Evolutionary conservation across 495 filamentous ascomycete species (phyloP).

Genomic region (Daldinia bambusicola): DNA sequence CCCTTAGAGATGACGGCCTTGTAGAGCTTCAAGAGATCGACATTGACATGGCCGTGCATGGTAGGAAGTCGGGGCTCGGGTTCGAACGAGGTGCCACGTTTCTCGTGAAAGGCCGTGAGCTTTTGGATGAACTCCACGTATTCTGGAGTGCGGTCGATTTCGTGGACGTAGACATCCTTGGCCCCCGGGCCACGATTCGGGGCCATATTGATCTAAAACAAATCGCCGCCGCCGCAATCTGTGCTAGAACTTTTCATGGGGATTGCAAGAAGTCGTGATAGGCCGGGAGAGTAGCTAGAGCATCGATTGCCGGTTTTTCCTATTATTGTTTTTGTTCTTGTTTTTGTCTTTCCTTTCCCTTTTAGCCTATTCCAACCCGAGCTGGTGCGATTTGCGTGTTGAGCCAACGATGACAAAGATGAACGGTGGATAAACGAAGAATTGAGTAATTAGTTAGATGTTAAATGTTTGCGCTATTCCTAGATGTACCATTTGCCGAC

Average conservation of each 20-base stretch:
- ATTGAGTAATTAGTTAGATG: neutral
- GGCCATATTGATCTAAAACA: constrained; percentile 36
- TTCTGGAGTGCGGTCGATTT: constrained; percentile 65
- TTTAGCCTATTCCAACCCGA: neutral
- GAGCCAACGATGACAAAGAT: neutral
- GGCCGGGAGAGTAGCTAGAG: neutral
- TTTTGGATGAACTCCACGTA: constrained; percentile 77
- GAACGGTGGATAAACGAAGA: neutral
- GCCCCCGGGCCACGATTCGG: constrained; percentile 41
- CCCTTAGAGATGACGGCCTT: constrained; percentile 74
- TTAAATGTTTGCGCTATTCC: neutral
- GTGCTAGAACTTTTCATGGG: neutral
- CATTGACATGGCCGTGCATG: constrained; percentile 66
- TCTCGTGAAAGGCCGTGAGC: constrained; percentile 71
- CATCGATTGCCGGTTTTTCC: neutral
- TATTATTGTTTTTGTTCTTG: too few species aligned
- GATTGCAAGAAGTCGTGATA: constrained; percentile 5
- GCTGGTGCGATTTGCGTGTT: neutral
- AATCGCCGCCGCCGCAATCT: constrained; percentile 1
- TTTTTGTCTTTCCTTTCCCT: neutral
- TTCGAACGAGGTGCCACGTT: constrained; percentile 77
- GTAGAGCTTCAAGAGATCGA: constrained; percentile 78
- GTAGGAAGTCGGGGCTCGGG: constrained; percentile 72
- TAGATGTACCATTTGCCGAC: neutral
- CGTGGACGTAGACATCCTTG: constrained; percentile 45